A percentile compares a stretch with the other conserved stretches of the same genome.
These are phyloP conservation scores for Hirschioporus abietinus DNA, from an alignment of 768 basidiomycete species.

Conservation along the genomic window DNA sequence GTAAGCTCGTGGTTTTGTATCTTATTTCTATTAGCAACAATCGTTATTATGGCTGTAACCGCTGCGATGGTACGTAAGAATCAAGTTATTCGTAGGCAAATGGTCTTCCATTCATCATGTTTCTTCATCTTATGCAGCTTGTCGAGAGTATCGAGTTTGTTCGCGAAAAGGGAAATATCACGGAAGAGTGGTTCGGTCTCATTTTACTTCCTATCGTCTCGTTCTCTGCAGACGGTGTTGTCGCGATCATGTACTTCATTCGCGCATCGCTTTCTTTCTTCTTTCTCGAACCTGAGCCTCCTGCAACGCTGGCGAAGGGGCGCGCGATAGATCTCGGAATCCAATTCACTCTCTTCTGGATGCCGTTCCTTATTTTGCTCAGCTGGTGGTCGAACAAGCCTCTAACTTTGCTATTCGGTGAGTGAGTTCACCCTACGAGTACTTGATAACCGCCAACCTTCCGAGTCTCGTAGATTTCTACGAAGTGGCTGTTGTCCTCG, in stretches of 20 bases:
- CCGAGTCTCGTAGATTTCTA: slow-evolving; percentile 46
- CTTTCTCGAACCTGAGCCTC: slow-evolving; percentile 35
- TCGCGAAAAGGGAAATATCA: slow-evolving; percentile 35
- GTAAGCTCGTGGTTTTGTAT: slow-evolving; percentile 63
- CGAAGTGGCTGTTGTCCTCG: slow-evolving; percentile 60
- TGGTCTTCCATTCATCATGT: not conserved
- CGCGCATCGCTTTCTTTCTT: slow-evolving; percentile 30
- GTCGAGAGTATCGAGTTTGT: slow-evolving; percentile 61
- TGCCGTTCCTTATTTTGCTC: slow-evolving; percentile 63
- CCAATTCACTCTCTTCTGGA: slow-evolving; percentile 77
- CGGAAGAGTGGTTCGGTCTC: slow-evolving; percentile 72
- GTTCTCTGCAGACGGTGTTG: slow-evolving; percentile 64
- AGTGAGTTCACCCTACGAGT: slow-evolving; percentile 10
- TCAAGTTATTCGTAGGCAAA: not conserved
- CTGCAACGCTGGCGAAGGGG: slow-evolving; percentile 54
- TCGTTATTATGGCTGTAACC: slow-evolving; percentile 61
- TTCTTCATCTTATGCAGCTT: slow-evolving; percentile 32
- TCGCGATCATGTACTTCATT: slow-evolving; percentile 54
- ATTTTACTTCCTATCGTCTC: slow-evolving; percentile 68
- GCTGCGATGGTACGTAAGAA: slow-evolving; percentile 52
- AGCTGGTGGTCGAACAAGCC: slow-evolving; percentile 65
- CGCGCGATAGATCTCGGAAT: slow-evolving; percentile 74
- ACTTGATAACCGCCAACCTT: not conserved
- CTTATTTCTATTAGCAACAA: slow-evolving; percentile 41
- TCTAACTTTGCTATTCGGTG: slow-evolving; percentile 64